These are phyloP conservation scores for Wickerhamiella lipophila DNA, from an alignment of 805 yeast species.

Conservation along the genomic window DNA sequence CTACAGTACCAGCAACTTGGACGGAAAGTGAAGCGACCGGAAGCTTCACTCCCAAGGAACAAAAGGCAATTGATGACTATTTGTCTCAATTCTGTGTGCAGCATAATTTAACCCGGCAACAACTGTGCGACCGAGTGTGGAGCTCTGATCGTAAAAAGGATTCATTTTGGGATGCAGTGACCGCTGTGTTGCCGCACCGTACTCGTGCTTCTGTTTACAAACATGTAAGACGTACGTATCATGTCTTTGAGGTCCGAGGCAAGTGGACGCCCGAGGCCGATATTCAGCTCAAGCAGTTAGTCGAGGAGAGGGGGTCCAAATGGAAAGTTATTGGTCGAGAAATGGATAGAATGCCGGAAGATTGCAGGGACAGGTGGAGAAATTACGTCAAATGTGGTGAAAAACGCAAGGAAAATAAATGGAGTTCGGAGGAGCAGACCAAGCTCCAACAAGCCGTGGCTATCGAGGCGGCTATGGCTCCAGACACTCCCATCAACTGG, in stretches of 20 bases:
- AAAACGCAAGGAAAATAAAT: constrained; percentile 60
- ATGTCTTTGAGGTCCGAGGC: constrained; percentile 75
- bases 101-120: constrained; percentile 48
- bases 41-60: constrained; percentile 52
- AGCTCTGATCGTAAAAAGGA: constrained; percentile 72
- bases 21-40: constrained; percentile 27
- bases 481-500: constrained; percentile 55
- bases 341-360: constrained; percentile 93
- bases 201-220: constrained; percentile 84
- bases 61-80: constrained; percentile 56
- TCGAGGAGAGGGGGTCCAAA: constrained; percentile 58
- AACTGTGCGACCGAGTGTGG: constrained; percentile 80
- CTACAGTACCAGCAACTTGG: constrained; percentile 13
- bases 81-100: constrained; percentile 55
- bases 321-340: constrained; percentile 77
- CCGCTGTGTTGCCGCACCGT: constrained; percentile 68
- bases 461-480: constrained; percentile 31
- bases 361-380: constrained; percentile 93
- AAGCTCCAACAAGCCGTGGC: constrained; percentile 43
- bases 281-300: constrained; percentile 46
- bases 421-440: constrained; percentile 66
- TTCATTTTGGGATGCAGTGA: constrained; percentile 75
- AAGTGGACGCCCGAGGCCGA: constrained; percentile 85
- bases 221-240: constrained; percentile 83
- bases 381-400: constrained; percentile 88